A percentile compares a stretch with the other conserved stretches of the same genome.
These are phyloP conservation scores for Penicillium sp. DNA, from an alignment of 2,329 filamentous ascomycete genomes.

Conservation along the genomic window DNA sequence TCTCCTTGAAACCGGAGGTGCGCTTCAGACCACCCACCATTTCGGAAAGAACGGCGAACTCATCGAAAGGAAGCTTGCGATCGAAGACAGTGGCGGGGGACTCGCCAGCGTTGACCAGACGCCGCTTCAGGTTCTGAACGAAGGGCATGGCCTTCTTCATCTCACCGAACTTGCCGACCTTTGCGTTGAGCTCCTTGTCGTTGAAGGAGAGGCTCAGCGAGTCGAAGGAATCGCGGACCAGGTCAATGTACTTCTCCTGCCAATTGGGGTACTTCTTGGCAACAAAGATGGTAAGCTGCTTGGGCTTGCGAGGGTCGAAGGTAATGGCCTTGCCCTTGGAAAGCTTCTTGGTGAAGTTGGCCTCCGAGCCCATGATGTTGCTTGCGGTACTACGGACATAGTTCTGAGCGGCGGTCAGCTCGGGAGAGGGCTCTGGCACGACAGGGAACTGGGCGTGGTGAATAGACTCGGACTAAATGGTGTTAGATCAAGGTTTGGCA, in stretches of 20 bases:
- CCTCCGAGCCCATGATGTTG: conserved; percentile 84
- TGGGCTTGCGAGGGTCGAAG: conserved; percentile 89
- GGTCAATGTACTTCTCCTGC: conserved; percentile 87
- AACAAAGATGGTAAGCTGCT: conserved; percentile 84
- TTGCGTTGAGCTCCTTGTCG: conserved; percentile 76
- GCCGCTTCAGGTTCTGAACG: conserved; percentile 81
- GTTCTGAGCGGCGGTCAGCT: conserved; percentile 73
- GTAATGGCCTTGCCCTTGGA: conserved; percentile 83
- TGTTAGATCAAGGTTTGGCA: conserved; percentile 4
- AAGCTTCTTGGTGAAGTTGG: conserved; percentile 73
- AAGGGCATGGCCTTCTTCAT: conserved; percentile 99
- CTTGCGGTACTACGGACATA: conserved; percentile 75
- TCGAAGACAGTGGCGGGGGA: conserved; percentile 69
- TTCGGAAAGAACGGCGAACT: conserved; percentile 69
- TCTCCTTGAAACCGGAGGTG: conserved; percentile 66
- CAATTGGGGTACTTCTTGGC: conserved; percentile 79
- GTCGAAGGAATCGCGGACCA: conserved; percentile 71
- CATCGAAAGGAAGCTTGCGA: conserved; percentile 82
- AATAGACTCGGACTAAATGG: conserved; percentile 62
- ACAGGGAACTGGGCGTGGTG: conserved; percentile 76
- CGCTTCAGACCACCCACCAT: conserved; percentile 80
- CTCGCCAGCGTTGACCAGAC: conserved; percentile 69
- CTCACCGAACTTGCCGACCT: conserved; percentile 72
- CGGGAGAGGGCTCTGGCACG: conserved; percentile 63
- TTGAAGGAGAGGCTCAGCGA: conserved; percentile 62